Percentiles rank a stretch among this genome's conserved stretches.
These are phyloP conservation scores for Polytrichum formosum DNA, from an alignment of 225 moss, liverwort and hornwort species.

Conservation along the genomic window DNA sequence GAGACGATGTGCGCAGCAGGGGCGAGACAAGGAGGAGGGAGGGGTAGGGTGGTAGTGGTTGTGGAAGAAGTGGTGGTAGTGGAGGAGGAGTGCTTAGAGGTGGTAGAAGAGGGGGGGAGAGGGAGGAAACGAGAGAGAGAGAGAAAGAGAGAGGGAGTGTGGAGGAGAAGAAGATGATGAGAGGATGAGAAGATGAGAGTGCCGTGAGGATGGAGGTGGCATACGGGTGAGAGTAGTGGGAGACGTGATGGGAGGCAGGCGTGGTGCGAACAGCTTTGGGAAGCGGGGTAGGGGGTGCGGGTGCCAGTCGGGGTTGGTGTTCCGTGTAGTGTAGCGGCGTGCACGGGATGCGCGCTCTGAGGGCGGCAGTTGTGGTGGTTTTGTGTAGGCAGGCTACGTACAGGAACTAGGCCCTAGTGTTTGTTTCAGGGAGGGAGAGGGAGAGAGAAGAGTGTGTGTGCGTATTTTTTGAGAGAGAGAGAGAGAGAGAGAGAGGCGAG, in stretches of 20 bases:
- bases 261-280: constrained; percentile 24
- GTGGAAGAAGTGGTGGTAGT: constrained; percentile 28
- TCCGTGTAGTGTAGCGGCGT: not conserved
- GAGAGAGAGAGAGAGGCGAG: not conserved
- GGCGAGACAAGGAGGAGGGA: not conserved
- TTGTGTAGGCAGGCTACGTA: not conserved
- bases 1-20: too few species aligned
- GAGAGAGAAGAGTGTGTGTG: not conserved
- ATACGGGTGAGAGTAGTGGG: constrained; percentile 11
- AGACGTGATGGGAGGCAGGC: constrained; percentile 2
- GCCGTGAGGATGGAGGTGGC: constrained; percentile 19
- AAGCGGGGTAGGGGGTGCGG: constrained; percentile 15
- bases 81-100: constrained; percentile 15
- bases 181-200: constrained; percentile 11
- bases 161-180: not conserved
- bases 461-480: not conserved
- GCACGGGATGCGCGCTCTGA: too few species aligned
- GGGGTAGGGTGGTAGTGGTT: constrained; percentile 20
- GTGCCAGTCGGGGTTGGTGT: constrained; percentile 1
- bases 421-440: constrained; percentile 1
- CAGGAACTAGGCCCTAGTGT: not conserved
- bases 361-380: too few species aligned
- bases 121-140: not conserved
- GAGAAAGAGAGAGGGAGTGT: not conserved
- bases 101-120: not conserved